Conservation (phyloP, 2,329 filamentous ascomycete species). For the Hypoxylon sp. region DNA sequence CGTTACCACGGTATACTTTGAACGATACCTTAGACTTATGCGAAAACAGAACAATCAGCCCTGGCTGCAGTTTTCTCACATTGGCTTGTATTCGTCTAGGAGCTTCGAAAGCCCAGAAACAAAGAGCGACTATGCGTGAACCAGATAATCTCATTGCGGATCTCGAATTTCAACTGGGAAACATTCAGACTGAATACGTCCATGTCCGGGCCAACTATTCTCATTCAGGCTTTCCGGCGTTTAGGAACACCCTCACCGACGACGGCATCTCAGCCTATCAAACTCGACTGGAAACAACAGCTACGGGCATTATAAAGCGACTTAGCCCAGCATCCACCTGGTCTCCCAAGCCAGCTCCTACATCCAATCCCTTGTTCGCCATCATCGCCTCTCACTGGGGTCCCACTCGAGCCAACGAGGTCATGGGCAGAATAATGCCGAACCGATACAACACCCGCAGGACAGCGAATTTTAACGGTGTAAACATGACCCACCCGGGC, state of each 20-base stretch:
- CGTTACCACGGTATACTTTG: slow-evolving; percentile 3
- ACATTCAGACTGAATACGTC: slow-evolving; percentile 64
- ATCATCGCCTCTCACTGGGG: slow-evolving; percentile 68
- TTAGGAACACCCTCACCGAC: slow-evolving; percentile 44
- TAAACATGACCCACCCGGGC: background rate
- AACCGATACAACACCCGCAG: slow-evolving; percentile 28
- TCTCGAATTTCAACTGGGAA: slow-evolving; percentile 70
- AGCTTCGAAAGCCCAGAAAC: slow-evolving; percentile 26
- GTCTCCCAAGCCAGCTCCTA: slow-evolving; percentile 62
- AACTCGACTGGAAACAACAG: slow-evolving; percentile 68
- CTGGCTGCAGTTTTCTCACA: slow-evolving; percentile 63
- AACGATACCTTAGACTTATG: slow-evolving; percentile 33
- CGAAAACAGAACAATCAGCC: slow-evolving; percentile 58
- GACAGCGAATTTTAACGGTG: slow-evolving; percentile 11
- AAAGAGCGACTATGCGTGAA: slow-evolving; percentile 56
- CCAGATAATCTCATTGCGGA: slow-evolving; percentile 72
- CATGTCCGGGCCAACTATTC: slow-evolving; percentile 67
- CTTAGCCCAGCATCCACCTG: slow-evolving; percentile 66
- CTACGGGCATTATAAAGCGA: slow-evolving; percentile 65
- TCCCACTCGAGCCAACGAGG: slow-evolving; percentile 59
- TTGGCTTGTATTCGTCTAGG: slow-evolving; percentile 64
- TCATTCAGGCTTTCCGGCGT: slow-evolving; percentile 68
- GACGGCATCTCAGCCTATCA: slow-evolving; percentile 58
- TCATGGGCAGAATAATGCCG: slow-evolving; percentile 57
- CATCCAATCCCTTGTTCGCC: slow-evolving; percentile 59